Evolutionary conservation across 306 rosid genomes (phyloP).

Genomic region (Pterocarpus santalinus): DNA sequence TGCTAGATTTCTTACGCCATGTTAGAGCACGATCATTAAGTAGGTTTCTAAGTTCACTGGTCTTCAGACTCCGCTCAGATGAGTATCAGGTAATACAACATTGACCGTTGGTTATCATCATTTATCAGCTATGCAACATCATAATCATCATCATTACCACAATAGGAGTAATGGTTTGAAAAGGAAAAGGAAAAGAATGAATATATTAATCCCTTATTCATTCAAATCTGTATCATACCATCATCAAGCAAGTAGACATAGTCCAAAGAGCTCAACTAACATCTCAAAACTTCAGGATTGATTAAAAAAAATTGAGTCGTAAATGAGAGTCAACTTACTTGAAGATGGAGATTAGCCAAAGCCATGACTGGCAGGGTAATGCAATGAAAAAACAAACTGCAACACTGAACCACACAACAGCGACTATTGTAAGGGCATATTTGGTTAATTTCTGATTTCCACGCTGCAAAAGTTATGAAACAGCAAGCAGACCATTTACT

Average conservation of each 20-base stretch:
- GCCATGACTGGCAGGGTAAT: constrained; percentile 53
- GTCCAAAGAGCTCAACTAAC: neutral
- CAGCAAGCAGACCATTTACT: neutral
- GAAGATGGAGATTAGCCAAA: constrained; percentile 61
- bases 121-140: no score
- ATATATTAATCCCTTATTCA: no score
- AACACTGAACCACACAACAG: constrained; percentile 36
- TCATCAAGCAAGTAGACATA: no score
- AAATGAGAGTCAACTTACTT: constrained; percentile 38
- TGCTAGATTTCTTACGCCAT: neutral
- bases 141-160: neutral
- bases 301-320: neutral
- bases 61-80: neutral
- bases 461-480: constrained; percentile 44
- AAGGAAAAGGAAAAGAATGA: neutral
- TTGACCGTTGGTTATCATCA: no score
- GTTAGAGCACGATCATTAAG: neutral
- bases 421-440: constrained; percentile 41
- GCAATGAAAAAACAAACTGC: constrained; percentile 57
- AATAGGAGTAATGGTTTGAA: neutral
- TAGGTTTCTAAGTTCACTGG: neutral
- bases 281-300: no score
- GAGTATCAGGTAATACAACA: neutral
- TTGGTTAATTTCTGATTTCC: constrained; percentile 48
- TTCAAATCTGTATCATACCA: no score